phyloP scores from a whole-genome alignment of 805 yeast species.

The Barnettozyma sp. region DNA sequence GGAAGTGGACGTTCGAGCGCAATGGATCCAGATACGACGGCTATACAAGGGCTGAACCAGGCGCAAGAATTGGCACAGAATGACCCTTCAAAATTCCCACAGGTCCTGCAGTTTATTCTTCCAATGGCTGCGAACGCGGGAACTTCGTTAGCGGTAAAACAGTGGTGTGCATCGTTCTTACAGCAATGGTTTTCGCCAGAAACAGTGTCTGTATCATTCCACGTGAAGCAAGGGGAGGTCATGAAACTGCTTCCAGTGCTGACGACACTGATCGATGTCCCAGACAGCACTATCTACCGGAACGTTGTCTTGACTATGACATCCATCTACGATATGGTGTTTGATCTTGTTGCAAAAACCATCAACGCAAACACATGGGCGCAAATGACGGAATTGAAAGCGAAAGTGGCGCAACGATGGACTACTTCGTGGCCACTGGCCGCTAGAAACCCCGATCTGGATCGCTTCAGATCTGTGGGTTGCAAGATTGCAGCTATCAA shows the following conservation, averaged over 20 bases:
- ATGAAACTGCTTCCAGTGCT: slow-evolving; percentile 12
- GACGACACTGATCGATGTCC: slow-evolving; percentile 11
- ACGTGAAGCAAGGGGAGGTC: slow-evolving; percentile 17
- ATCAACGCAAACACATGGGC: slow-evolving; percentile 44
- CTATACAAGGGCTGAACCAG: slow-evolving; percentile 12
- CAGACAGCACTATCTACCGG: slow-evolving; percentile 30
- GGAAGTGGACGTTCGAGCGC: not conserved
- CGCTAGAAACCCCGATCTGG: slow-evolving; percentile 22
- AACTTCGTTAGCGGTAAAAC: slow-evolving; percentile 17
- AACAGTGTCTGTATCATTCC: slow-evolving; percentile 7
- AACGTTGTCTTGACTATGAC: slow-evolving; percentile 35
- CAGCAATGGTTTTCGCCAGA: slow-evolving; percentile 19
- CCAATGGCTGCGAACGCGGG: slow-evolving; percentile 13
- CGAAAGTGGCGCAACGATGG: slow-evolving; percentile 54
- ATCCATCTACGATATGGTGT: slow-evolving; percentile 38
- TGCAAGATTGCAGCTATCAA: slow-evolving; percentile 65
- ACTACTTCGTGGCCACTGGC: slow-evolving; percentile 47
- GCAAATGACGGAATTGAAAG: slow-evolving; percentile 48
- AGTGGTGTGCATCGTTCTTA: slow-evolving; percentile 22
- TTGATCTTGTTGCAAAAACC: slow-evolving; percentile 38
- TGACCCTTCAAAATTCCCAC: slow-evolving; percentile 15
- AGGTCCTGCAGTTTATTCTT: slow-evolving; percentile 14
- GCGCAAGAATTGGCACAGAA: slow-evolving; percentile 12
- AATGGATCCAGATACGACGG: slow-evolving; percentile 11
- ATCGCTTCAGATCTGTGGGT: slow-evolving; percentile 43